Evolutionary conservation across 202 grass and related monocot species (phyloP).

Genomic region (Elaeis oleifera): DNA sequence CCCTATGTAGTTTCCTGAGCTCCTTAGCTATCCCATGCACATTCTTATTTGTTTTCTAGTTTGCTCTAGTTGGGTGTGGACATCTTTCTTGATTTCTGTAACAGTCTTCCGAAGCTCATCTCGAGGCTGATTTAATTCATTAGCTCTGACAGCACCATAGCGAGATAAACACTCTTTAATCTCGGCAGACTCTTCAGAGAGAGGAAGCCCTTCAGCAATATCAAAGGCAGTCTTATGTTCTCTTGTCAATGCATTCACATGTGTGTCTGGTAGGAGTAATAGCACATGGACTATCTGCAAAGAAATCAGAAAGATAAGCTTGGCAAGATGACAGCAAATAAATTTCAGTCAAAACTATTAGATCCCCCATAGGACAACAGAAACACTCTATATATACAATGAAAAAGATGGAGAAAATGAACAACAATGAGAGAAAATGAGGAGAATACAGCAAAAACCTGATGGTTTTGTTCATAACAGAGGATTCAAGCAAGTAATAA

Average conservation of each 20-base stretch:
- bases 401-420: too few relatives aligned
- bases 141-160: slow-evolving; percentile 60
- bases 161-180: slow-evolving; percentile 81
- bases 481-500: too few relatives aligned
- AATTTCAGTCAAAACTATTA: background rate
- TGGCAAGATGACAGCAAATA: background rate
- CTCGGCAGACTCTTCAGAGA: slow-evolving; percentile 68
- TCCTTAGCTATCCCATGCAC: slow-evolving; percentile 91
- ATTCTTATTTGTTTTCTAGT: slow-evolving; percentile 90
- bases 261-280: slow-evolving; percentile 62
- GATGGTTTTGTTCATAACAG: too few relatives aligned
- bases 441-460: too few relatives aligned
- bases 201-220: slow-evolving; percentile 72
- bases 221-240: slow-evolving; percentile 86
- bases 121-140: slow-evolving; percentile 81
- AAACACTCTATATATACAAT: too few relatives aligned
- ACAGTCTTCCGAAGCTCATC: slow-evolving; percentile 93
- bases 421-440: too few relatives aligned
- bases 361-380: too few relatives aligned
- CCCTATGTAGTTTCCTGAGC: slow-evolving; percentile 86
- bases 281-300: slow-evolving; percentile 78
- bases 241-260: slow-evolving; percentile 86
- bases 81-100: slow-evolving; percentile 93
- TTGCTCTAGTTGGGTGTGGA: slow-evolving; percentile 85
- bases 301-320: slow-evolving; percentile 4